phyloP scores from a whole-genome alignment of 768 basidiomycete species.

The Amanita pseudoporphyria region DNA sequence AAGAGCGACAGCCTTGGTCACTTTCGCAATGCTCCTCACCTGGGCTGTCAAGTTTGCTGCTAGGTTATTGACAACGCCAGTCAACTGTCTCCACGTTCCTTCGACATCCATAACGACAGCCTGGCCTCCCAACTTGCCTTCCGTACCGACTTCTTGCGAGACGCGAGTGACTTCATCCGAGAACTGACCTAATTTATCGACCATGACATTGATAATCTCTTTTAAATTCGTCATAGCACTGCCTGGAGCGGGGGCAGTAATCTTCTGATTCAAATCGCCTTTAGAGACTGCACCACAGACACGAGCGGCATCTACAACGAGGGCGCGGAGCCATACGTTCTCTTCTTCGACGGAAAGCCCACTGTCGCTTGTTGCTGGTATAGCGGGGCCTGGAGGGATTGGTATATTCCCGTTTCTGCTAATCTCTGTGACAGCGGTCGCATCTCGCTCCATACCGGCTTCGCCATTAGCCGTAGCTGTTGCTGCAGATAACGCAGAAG shows the following conservation, averaged over 20 bases:
- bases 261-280: slow-evolving; percentile 71
- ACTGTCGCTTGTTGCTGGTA: slow-evolving; percentile 3
- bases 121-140: slow-evolving; percentile 80
- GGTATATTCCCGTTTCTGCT: background rate
- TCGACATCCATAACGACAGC: slow-evolving; percentile 82
- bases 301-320: slow-evolving; percentile 73
- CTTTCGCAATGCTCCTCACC: slow-evolving; percentile 80
- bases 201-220: slow-evolving; percentile 68
- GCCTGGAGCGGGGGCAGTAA: slow-evolving; percentile 70
- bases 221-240: slow-evolving; percentile 76
- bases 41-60: slow-evolving; percentile 75
- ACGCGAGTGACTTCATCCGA: slow-evolving; percentile 88
- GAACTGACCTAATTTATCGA: slow-evolving; percentile 68
- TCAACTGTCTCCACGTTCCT: slow-evolving; percentile 84
- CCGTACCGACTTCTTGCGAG: slow-evolving; percentile 76
- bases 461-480: background rate
- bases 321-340: slow-evolving; percentile 69
- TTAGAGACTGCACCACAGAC: slow-evolving; percentile 75
- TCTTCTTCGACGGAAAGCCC: slow-evolving; percentile 24
- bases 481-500: slow-evolving; percentile 11
- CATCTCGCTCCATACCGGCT: background rate
- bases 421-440: background rate
- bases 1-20: slow-evolving; percentile 89
- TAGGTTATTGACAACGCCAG: slow-evolving; percentile 74
- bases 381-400: background rate